A percentile compares a stretch with the other conserved stretches of the same genome.
phyloP scores from a whole-genome alignment of 1,139 yeast genomes.

The Hemisphaericaspora lyxosophila region DNA sequence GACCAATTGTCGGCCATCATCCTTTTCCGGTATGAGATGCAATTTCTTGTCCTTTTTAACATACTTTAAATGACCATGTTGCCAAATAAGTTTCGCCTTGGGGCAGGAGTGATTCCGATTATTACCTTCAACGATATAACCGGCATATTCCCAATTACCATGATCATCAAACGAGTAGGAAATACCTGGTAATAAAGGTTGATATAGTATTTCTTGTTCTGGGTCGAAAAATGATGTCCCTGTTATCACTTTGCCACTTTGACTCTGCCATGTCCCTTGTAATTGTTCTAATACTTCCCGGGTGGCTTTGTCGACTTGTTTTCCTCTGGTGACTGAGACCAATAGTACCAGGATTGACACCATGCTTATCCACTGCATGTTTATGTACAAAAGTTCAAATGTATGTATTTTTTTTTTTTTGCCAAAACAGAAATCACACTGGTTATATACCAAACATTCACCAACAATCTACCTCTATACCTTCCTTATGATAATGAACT shows the following conservation, averaged over 20 bases:
- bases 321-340: not conserved
- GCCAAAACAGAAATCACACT: no score
- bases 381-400: no score
- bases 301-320: not conserved
- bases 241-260: constrained; percentile 27
- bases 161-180: constrained; percentile 29
- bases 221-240: constrained; percentile 32
- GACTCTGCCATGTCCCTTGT: constrained; percentile 32
- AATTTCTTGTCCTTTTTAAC: constrained; percentile 20
- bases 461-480: no score
- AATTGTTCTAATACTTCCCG: not conserved
- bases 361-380: not conserved
- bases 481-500: no score
- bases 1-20: constrained; percentile 31
- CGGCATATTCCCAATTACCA: constrained; percentile 32
- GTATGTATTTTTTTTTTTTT: no score
- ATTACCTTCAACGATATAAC: constrained; percentile 26
- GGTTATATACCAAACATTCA: no score
- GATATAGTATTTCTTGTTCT: constrained; percentile 26
- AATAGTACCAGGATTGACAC: not conserved
- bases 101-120: constrained; percentile 28
- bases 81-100: constrained; percentile 29
- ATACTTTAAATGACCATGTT: constrained; percentile 27
- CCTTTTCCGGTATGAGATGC: constrained; percentile 23
- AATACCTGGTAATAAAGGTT: constrained; percentile 33